Evolutionary conservation across 768 basidiomycete genomes (phyloP).

Genomic region (Trametes cingulata): DNA sequence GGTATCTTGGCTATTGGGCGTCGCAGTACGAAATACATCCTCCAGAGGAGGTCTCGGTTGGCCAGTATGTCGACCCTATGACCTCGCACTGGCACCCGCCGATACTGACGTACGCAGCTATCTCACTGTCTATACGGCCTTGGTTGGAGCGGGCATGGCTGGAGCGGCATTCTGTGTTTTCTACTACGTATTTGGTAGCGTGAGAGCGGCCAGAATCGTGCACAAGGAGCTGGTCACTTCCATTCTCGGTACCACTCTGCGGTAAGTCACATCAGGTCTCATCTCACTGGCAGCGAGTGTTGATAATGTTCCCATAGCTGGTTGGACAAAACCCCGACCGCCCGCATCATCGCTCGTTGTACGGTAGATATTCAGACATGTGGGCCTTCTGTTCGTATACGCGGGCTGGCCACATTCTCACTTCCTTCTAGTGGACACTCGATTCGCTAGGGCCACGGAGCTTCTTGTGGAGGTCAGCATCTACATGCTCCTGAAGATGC

Average conservation of each 20-base stretch:
- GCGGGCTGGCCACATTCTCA: background rate
- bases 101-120: constrained; percentile 44
- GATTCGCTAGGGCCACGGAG: constrained; percentile 27
- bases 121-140: constrained; percentile 40
- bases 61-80: constrained; percentile 19
- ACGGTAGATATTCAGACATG: constrained; percentile 21
- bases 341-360: constrained; percentile 43
- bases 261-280: constrained; percentile 29
- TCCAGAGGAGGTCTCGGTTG: constrained; percentile 15
- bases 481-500: constrained; percentile 37
- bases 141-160: constrained; percentile 32
- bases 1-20: constrained; percentile 42
- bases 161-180: constrained; percentile 21
- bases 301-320: constrained; percentile 46
- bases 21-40: constrained; percentile 22
- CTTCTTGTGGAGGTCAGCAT: constrained; percentile 39
- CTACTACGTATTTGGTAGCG: constrained; percentile 43
- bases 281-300: too few species aligned
- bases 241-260: constrained; percentile 49
- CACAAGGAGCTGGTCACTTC: constrained; percentile 53
- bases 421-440: constrained; percentile 34
- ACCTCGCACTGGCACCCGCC: background rate
- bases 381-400: background rate
- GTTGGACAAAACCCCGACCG: constrained; percentile 49
- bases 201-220: constrained; percentile 56